Evolutionary conservation across 2,329 filamentous ascomycete genomes (phyloP), one percentile per base, ranked within the genome.

Genomic region (Cytospora leucostoma): DNA sequence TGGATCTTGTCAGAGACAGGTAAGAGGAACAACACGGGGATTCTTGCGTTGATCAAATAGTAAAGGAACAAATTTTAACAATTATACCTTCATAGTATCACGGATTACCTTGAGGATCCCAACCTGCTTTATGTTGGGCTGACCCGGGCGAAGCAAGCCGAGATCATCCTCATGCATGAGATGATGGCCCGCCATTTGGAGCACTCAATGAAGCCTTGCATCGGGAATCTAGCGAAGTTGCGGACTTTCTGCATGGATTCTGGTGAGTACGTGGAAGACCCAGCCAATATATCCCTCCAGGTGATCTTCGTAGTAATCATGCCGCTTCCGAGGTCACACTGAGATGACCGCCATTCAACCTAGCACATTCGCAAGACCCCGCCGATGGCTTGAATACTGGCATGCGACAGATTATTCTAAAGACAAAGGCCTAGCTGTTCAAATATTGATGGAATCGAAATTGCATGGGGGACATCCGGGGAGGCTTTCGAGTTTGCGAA

Each of bases 81-180:
- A 17, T 3, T 32, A 3, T 4, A 40, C 7, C 1, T 15, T 40
- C 7, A 5, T 12, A 59, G 56, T 0, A 70, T 70, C 0, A 75
- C 77, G 0, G 73, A 72, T 0, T 81, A 81, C 56, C 76, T 81
- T 68, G 75, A 81, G 27, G 75, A 81, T 17, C 70, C 75, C 0
- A 76, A 79, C 44, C 72, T 79, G 0, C 73, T 82, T 2, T 81
- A 80, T 17, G 80, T 82, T 0, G 78, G 78, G 0, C 71, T 81
- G 8, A 81, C 79, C 0, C 72, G 80, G 3, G 78, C 79, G 0
- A 70, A 76, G 3, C 77, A 80, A 52, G 79, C 76, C 0, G 80
- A 82, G 60, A 69, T 81, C 12, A 74, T 82, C 5, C 12, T 82
- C 12, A 80, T 82, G 78, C 73, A 80, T 52, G 69, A 70, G 0